Conservation (phyloP, 805 yeast species). For the Metschnikowia gruessii region DNA sequence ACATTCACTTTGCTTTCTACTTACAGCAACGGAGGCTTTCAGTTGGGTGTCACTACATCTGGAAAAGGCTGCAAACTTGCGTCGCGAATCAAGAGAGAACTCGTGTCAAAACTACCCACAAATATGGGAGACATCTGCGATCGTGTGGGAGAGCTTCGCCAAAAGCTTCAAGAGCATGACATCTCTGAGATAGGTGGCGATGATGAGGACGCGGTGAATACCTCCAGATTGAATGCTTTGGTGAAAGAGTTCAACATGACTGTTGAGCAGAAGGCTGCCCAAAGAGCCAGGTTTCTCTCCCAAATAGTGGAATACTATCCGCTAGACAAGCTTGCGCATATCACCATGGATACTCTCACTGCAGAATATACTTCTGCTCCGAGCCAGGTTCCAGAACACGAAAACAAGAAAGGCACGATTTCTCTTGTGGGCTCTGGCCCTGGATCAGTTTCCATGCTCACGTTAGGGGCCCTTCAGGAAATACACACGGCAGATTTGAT, state of each 20-base stretch:
- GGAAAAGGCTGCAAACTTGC: conserved; percentile 91
- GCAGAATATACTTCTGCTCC: conserved; percentile 30
- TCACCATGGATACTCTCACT: conserved; percentile 59
- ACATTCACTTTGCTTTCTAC: conserved; percentile 77
- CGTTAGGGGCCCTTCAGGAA: conserved; percentile 79
- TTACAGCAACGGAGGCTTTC: conserved; percentile 67
- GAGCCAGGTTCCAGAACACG: background rate
- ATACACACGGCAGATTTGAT: conserved; percentile 80
- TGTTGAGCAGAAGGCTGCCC: conserved; percentile 48
- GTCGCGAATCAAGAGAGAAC: conserved; percentile 71
- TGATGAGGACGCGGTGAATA: conserved; percentile 69
- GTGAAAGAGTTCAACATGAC: conserved; percentile 58
- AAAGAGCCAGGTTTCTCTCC: conserved; percentile 78
- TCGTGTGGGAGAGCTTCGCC: conserved; percentile 66
- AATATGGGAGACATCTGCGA: conserved; percentile 68
- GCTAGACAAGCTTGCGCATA: conserved; percentile 53
- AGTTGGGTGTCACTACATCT: conserved; percentile 77
- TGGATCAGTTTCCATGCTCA: conserved; percentile 77
- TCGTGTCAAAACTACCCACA: conserved; percentile 60
- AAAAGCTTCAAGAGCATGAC: conserved; percentile 53
- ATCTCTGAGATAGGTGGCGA: conserved; percentile 46
- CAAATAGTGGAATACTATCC: conserved; percentile 93
- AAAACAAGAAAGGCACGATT: conserved; percentile 48
- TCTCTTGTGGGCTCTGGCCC: conserved; percentile 95
- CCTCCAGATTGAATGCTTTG: conserved; percentile 55